Conservation (phyloP, 192 early-diverging fungal species). For the Gonapodya sp. region DNA sequence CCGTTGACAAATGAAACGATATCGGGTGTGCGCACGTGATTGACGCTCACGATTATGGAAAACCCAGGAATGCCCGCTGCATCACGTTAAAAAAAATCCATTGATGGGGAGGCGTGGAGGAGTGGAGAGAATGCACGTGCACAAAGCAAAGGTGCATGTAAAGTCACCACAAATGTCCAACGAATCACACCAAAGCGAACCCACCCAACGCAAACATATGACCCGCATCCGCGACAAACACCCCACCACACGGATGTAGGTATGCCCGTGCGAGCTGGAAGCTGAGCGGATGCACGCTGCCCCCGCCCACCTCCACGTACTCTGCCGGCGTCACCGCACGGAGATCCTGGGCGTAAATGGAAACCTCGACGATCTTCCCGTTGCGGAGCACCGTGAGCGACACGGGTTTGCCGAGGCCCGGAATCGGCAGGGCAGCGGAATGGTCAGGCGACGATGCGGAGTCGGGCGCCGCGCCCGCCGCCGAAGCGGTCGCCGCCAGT, state of each 20-base stretch:
- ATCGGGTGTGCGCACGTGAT: neutral
- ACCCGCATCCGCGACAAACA: conserved; percentile 8
- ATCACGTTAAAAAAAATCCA: neutral
- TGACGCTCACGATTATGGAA: neutral
- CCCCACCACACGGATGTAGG: conserved; percentile 50
- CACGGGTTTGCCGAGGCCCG: conserved; percentile 30
- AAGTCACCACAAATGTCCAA: no score
- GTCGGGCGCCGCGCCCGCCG: neutral
- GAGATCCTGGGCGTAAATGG: conserved; percentile 55
- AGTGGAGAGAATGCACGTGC: no score
- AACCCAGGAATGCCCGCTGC: neutral
- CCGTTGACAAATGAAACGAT: neutral
- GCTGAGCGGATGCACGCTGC: conserved; percentile 60
- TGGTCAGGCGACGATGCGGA: neutral
- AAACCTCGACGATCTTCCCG: conserved; percentile 32
- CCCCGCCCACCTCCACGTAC: conserved; percentile 79
- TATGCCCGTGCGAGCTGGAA: conserved; percentile 69
- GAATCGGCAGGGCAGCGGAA: no score
- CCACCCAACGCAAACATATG: neutral
- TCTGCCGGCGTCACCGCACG: conserved; percentile 66
- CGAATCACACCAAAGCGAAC: no score
- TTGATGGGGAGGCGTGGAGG: no score
- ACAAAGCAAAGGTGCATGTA: no score
- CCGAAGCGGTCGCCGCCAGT: neutral
- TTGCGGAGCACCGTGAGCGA: conserved; percentile 47